Evolutionary conservation across 257 asterid genomes (phyloP), one percentile per base, ranked within the genome.

Genomic region (Nicotiana benthamiana): DNA sequence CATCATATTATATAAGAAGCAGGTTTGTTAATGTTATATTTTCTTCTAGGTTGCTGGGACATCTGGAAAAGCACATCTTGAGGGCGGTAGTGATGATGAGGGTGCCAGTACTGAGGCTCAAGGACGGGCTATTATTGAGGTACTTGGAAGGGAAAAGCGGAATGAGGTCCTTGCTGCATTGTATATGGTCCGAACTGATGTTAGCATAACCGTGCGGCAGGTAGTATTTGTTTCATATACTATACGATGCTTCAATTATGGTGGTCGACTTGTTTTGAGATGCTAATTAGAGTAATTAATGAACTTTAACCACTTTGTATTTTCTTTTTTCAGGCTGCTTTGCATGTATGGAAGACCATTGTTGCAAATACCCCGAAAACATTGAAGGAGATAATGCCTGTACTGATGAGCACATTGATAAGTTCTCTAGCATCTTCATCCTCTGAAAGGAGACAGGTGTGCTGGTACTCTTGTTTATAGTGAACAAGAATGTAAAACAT

Each of bases 101-200:
- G 99, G 99, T 84, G 89, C 99, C 80, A 96, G 99, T 87, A 96
- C 99, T 85, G 99, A 96, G 90, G 99, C 99, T 54, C 99, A 96
- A 52, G 99, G 99, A 60, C 94, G 98, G 67, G 99, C 99, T 76
- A 96, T 96, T 84, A 96, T 96, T 83, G 99, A 96, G 89, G 94
- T 96, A 74, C 99, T 96, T 79, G 99, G 98, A 81, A 87, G 89
- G 87, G 99, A 94, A 5, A 96, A 94, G 80, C 98, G 99, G 62
- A 96, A 96, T 88, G 98, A 96, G 90, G 86, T 96, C 87, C 99
- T 96, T 86, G 99, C 99, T 65, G 99, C 99, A 6, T 84, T 96
- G n/a, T 96, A 96, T 83, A 96, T 96, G 99, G 98, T 94, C 82
- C 94, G 99, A 64, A 89, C 99, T 46, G 99, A 96, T 88, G 93